Base-by-base conservation (phyloP, 2,329 filamentous ascomycete species). In the Madurella mycetomatis region DNA sequence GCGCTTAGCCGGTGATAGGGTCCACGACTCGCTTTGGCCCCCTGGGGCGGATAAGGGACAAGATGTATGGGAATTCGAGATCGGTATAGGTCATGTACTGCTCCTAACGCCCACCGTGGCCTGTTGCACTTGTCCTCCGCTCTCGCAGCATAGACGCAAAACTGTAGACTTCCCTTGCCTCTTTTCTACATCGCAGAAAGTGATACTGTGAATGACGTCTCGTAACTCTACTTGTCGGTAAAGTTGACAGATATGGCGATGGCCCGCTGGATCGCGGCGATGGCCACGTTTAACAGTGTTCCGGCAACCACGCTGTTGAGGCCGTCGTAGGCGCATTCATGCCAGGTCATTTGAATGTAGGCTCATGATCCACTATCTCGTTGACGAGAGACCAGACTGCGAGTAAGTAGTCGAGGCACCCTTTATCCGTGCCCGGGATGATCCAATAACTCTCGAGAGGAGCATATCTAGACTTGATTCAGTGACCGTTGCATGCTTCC, bases 231-330 rank as follows among this genome's bases (percentile, higher is more conserved):
- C 47, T 74, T 67, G 0, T 69, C 74, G 1, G 74, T 72, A 41
- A 78, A 80, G 30, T 79, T 73, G 16, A 71, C 56, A 50, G 75
- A 77, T 1, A 79, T 74, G 7, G 59, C 60, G 46, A 70, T 68
- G 1, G 69, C 66, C 46, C 69, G 64, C 49, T 73, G 69, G 19
- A 79, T 58, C 67, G 75, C 73, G 12, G 64, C 64, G 17, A 77
- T 62, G 13, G 74, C 74, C 7, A 74, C 49, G 44, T 71, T 75
- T 5, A 71, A 73, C 19, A 77, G 18, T 0, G 70, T 61, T 1
- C 71, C 76, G 1, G 75, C 77, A n/a, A 76, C 67, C 1, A 73
- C 76, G 42, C 66, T 67, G 55, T 80, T 79, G 13, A 78, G 65
- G 3, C 65, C 69, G 1, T 69, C 55, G 51, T 78, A 77, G 1